Base-by-base conservation (phyloP, 306 rosid genomes). In the Gastrolobium bilobum region DNA sequence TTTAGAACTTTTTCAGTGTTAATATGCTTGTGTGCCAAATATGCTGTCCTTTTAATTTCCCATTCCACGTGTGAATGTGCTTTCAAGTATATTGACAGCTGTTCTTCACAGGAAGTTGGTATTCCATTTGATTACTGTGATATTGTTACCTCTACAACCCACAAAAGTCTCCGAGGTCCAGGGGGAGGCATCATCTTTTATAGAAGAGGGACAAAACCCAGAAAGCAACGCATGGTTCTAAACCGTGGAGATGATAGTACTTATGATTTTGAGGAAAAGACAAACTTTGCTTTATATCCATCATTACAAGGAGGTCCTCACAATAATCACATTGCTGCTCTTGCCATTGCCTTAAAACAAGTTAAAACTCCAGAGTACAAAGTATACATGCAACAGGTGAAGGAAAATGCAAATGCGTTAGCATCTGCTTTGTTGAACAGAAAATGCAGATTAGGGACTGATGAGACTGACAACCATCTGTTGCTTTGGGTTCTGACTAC, bases 381-480 rank as follows among this genome's bases (percentile, higher is more conserved):
- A 83, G 81, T 76, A 35, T 88, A 86, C 72, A 86, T 88, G 74
- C 84, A 84, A 59, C 89, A 78, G 71, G 87, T 87, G 84, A 87
- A 77, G 88, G 89, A 73, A 83, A 89, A 88, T 89, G 88, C 89
- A 15, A 83, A 78, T 84, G 88, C 92, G 44, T 86, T 89, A 72
- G 89, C 90, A 8, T 84, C 76, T 56, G 86, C 89, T 34, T 80
- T 91, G 89, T 76, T 84, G 82, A 87, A 84, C 86, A 87, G 88
- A 84, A 89, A 84, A 74, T 89, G 93, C 81, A 84, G 65, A 80
- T 84, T 91, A 83, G 89, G 87, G 30, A 84, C 88, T 76, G 84
- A 87, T 42, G 90, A 91, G 69, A 89, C 90, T 0, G 89, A 85
- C 84, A 89, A 89, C 68, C 90, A 91, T 77, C 79, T 91, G 75